A percentile compares a stretch with the other conserved stretches of the same genome.
phyloP scores from a whole-genome alignment of 176 grass and related monocot species.

The barley (Hordeum vulgare) region DNA sequence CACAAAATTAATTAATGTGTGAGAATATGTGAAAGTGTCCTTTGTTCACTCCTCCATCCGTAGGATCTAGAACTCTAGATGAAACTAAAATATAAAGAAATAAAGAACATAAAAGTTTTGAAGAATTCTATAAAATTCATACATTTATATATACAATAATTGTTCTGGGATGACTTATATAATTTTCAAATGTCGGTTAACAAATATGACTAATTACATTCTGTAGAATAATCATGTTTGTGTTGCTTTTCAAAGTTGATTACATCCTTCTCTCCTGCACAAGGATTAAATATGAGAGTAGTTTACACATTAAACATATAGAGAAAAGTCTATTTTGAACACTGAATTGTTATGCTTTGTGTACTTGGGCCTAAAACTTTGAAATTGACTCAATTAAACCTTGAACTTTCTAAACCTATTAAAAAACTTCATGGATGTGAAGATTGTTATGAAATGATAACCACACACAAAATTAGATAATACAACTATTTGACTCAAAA shows the following conservation, averaged over 20 bases:
- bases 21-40: too few species aligned
- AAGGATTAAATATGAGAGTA: not conserved
- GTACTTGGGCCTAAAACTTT: not conserved
- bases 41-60: not conserved
- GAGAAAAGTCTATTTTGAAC: not conserved
- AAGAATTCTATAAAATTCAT: not conserved
- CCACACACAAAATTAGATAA: too few species aligned
- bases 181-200: not conserved
- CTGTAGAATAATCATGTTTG: not conserved
- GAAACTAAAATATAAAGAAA: not conserved
- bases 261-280: not conserved
- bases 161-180: not conserved
- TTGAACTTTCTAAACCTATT: not conserved
- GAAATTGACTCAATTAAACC: not conserved
- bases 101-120: not conserved
- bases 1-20: not conserved
- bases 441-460: not conserved
- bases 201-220: not conserved
- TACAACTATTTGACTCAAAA: too few species aligned
- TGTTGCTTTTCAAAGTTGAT: not conserved
- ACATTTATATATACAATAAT: not conserved
- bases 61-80: too few species aligned
- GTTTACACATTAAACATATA: not conserved
- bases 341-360: not conserved
- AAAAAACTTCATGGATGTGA: not conserved